phyloP scores from a whole-genome alignment of 495 filamentous ascomycete genomes.

The Bathelium albidoporum region DNA sequence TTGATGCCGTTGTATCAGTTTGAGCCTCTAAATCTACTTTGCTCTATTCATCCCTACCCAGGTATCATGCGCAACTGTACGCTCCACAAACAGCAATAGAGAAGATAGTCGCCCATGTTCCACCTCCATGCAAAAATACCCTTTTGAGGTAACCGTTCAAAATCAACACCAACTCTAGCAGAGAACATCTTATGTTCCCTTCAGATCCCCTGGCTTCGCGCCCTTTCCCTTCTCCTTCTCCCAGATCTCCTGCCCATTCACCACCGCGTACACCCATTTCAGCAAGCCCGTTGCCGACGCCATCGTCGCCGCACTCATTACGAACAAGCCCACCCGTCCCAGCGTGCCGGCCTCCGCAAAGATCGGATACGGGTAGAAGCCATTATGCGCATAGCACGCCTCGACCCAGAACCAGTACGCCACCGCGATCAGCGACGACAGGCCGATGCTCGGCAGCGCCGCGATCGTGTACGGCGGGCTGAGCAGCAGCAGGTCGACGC shows the following conservation, averaged over 20 bases:
- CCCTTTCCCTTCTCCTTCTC: conserved; percentile 4
- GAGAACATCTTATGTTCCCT: not conserved
- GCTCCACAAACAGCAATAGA: too few species aligned
- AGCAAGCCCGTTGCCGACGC: conserved; percentile 54
- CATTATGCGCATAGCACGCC: conserved; percentile 62
- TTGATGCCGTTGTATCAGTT: not conserved
- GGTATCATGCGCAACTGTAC: too few species aligned
- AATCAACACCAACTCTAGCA: not conserved
- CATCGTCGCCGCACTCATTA: conserved; percentile 59
- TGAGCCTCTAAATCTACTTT: not conserved
- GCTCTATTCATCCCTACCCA: too few species aligned
- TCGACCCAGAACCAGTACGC: conserved; percentile 87
- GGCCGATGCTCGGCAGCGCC: conserved; percentile 45
- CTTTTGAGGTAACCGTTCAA: too few species aligned
- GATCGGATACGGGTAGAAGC: conserved; percentile 85
- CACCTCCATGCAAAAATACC: too few species aligned
- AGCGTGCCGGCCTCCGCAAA: conserved; percentile 52
- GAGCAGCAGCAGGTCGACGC: conserved; percentile 61
- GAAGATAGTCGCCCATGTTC: too few species aligned
- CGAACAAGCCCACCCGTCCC: conserved; percentile 59
- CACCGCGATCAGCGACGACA: conserved; percentile 57
- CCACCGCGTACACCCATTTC: conserved; percentile 53
- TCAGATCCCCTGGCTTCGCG: conserved; percentile 6
- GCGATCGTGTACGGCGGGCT: conserved; percentile 73
- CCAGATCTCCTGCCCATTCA: conserved; percentile 50